Conservation (phyloP, 805 yeast species). For the Tetrapisispora fleetii region DNA sequence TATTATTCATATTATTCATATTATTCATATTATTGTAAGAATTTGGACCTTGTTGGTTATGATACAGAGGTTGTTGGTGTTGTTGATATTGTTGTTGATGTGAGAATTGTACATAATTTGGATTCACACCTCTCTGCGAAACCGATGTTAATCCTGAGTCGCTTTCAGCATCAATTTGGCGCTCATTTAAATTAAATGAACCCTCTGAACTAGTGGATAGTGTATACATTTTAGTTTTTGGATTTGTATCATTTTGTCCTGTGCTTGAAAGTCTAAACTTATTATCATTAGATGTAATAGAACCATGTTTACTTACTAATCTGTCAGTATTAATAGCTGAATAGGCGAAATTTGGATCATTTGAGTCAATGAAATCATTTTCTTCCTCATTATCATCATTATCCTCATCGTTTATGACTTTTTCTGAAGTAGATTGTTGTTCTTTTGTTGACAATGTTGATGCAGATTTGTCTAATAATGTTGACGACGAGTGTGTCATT, state of each 20-base stretch:
- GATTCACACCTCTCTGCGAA: conserved; percentile 67
- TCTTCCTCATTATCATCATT: conserved; percentile 2
- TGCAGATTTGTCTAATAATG: background rate
- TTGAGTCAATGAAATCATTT: conserved; percentile 1
- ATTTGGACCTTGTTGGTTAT: conserved; percentile 1
- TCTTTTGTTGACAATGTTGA: background rate
- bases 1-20: too few species aligned
- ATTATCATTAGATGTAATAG: background rate
- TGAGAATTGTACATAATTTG: conserved; percentile 33
- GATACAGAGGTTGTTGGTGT: conserved; percentile 3
- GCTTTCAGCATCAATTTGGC: conserved; percentile 9
- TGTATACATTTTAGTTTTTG: background rate
- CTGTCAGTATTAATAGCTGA: conserved; percentile 16
- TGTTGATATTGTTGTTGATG: conserved; percentile 9
- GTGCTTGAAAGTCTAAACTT: background rate
- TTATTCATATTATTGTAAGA: background rate
- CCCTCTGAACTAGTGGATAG: conserved; percentile 2
- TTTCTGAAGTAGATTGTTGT: background rate
- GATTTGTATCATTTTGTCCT: background rate
- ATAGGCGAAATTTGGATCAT: conserved; percentile 9
- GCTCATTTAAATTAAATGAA: background rate
- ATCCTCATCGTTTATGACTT: conserved; percentile 1
- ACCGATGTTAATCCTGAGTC: conserved; percentile 70
- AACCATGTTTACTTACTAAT: background rate
- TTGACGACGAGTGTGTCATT: background rate